Percentiles rank a stretch among this genome's conserved stretches.
Conservation (phyloP, 2,329 filamentous ascomycete species). For the Lecanicillium sp. region DNA sequence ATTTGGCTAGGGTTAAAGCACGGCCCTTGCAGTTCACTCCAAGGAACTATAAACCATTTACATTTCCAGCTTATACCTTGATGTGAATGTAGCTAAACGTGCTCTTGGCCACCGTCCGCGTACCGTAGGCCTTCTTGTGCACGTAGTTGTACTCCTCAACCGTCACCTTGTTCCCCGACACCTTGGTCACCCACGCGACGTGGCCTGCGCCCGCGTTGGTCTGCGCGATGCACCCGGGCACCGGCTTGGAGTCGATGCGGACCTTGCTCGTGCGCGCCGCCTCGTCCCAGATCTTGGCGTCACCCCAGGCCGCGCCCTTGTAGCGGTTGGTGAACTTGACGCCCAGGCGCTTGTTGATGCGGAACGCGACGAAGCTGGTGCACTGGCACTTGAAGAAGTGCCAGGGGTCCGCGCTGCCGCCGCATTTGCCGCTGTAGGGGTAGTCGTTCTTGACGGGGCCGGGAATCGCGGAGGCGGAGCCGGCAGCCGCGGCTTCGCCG, state of each 20-base stretch:
- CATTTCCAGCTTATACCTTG: constrained; percentile 14
- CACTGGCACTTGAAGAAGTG: constrained; percentile 18
- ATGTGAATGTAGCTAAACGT: constrained; percentile 19
- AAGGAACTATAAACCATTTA: too few relatives aligned
- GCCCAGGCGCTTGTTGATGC: constrained; percentile 18
- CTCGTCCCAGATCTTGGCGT: constrained; percentile 19
- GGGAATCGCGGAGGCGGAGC: constrained; percentile 10
- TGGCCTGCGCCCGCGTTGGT: constrained; percentile 16
- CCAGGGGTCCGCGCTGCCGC: constrained; percentile 16
- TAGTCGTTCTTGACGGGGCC: constrained; percentile 18
- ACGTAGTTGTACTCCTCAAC: constrained; percentile 19
- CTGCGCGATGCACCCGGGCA: constrained; percentile 16
- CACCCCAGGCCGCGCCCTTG: constrained; percentile 18
- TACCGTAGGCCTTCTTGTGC: constrained; percentile 15
- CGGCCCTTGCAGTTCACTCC: too few relatives aligned
- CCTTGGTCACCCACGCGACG: constrained; percentile 17
- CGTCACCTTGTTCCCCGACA: constrained; percentile 15
- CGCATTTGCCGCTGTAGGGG: constrained; percentile 18
- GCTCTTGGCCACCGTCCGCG: constrained; percentile 15
- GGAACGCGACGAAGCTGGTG: constrained; percentile 20
- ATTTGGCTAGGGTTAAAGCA: too few relatives aligned
- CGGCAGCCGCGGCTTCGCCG: too few relatives aligned
- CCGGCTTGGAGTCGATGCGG: constrained; percentile 15
- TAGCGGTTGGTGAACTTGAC: constrained; percentile 20
- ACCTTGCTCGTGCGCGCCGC: constrained; percentile 14